Evolutionary conservation across 2,329 filamentous ascomycete genomes (phyloP).

Genomic region (Penicillium occitanis): DNA sequence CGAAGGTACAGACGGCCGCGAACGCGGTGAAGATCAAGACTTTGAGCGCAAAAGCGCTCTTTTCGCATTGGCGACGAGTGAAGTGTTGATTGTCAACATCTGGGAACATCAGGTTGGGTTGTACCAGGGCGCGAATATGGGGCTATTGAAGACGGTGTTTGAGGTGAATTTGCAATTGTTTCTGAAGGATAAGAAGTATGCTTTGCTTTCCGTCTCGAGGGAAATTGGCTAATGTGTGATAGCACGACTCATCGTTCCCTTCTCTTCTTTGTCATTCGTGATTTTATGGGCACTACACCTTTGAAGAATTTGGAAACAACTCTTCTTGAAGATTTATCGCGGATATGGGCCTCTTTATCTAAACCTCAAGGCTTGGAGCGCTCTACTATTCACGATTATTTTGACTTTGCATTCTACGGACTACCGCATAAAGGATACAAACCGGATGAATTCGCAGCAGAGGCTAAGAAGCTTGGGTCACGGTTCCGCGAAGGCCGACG

Average conservation of each 20-base stretch:
- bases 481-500: constrained; percentile 81
- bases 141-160: constrained; percentile 95
- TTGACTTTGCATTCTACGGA: constrained; percentile 95
- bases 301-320: constrained; percentile 87
- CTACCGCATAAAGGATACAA: constrained; percentile 96
- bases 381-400: constrained; percentile 92
- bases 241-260: constrained; percentile 86
- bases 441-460: constrained; percentile 81
- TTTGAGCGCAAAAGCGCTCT: constrained; percentile 98
- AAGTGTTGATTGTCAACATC: constrained; percentile 97
- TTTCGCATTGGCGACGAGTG: constrained; percentile 94
- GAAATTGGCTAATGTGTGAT: constrained; percentile 19
- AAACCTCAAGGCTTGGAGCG: constrained; percentile 87
- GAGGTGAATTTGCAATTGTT: constrained; percentile 98
- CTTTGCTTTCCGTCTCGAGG: constrained; percentile 24
- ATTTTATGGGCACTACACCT: constrained; percentile 90
- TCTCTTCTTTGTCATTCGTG: constrained; percentile 97
- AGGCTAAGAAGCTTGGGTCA: constrained; percentile 74
- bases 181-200: constrained; percentile 88
- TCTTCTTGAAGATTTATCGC: constrained; percentile 81
- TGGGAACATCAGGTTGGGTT: constrained; percentile 99
- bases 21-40: constrained; percentile 96
- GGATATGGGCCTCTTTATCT: constrained; percentile 89
- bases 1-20: constrained; percentile 93
- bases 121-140: constrained; percentile 99